These are phyloP conservation scores for Curvularia sp. DNA, from an alignment of 2,329 filamentous ascomycete genomes.

Conservation along the genomic window DNA sequence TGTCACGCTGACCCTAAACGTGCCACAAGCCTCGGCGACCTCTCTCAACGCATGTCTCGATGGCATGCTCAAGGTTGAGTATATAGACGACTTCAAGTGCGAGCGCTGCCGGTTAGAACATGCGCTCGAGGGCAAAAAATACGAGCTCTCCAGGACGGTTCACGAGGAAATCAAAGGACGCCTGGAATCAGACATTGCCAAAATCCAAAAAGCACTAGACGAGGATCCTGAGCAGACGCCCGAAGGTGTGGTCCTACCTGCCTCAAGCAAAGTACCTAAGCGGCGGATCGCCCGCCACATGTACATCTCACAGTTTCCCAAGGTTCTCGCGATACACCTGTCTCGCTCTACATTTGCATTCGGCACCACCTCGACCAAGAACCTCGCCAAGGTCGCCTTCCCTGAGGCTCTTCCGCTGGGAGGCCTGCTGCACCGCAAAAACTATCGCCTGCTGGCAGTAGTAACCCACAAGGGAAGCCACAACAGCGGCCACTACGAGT, in stretches of 20 bases:
- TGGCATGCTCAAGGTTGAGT: constrained; percentile 90
- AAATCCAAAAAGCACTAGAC: constrained; percentile 73
- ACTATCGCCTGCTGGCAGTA: constrained; percentile 83
- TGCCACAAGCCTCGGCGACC: constrained; percentile 80
- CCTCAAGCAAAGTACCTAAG: constrained; percentile 76
- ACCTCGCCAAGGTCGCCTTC: constrained; percentile 91
- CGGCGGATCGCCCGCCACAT: constrained; percentile 87
- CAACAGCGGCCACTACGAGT: constrained; percentile 96
- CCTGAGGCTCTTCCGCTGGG: constrained; percentile 86
- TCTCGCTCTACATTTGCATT: constrained; percentile 91
- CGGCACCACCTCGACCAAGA: constrained; percentile 81
- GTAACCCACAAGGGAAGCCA: constrained; percentile 96
- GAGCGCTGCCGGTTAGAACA: constrained; percentile 89
- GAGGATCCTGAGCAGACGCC: constrained; percentile 81
- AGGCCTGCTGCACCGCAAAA: constrained; percentile 75
- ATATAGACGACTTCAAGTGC: constrained; percentile 96
- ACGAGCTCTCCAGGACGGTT: constrained; percentile 60
- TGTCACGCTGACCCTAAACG: constrained; percentile 88
- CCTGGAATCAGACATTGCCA: constrained; percentile 66
- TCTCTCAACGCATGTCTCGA: constrained; percentile 90
- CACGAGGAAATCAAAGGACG: constrained; percentile 51
- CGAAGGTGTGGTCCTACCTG: constrained; percentile 75
- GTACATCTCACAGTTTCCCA: constrained; percentile 85
- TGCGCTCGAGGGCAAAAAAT: constrained; percentile 69
- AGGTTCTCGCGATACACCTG: constrained; percentile 88